These are phyloP conservation scores for Mycena vulgaris DNA, from an alignment of 768 basidiomycete genomes.

Conservation along the genomic window DNA sequence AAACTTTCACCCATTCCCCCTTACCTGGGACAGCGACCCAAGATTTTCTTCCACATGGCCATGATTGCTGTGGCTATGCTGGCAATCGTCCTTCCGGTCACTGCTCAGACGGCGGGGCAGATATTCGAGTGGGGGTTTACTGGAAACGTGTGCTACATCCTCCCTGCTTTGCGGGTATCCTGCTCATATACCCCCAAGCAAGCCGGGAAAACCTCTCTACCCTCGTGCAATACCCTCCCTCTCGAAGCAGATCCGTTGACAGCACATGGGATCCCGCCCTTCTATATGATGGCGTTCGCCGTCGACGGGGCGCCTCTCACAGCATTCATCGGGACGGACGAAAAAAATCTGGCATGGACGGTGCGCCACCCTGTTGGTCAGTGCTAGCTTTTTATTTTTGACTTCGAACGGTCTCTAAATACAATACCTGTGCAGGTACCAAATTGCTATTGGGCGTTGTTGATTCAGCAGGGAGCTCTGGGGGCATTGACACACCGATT, in stretches of 20 bases:
- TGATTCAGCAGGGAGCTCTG: slow-evolving; percentile 60
- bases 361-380: slow-evolving; percentile 57
- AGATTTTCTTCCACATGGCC: too few relatives aligned
- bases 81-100: too few relatives aligned
- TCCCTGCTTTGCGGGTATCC: background rate
- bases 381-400: too few relatives aligned
- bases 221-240: slow-evolving; percentile 9
- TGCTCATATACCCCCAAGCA: too few relatives aligned
- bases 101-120: too few relatives aligned
- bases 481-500: slow-evolving; percentile 54
- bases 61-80: too few relatives aligned
- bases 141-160: too few relatives aligned
- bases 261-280: slow-evolving; percentile 49
- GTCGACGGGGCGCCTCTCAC: slow-evolving; percentile 53
- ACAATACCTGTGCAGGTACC: slow-evolving; percentile 51
- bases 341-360: slow-evolving; percentile 57
- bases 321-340: slow-evolving; percentile 55
- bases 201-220: slow-evolving; percentile 13
- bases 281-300: slow-evolving; percentile 62
- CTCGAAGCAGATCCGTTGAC: background rate
- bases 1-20: too few relatives aligned
- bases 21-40: too few relatives aligned
- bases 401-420: background rate
- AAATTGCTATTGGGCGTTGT: slow-evolving; percentile 60
- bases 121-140: too few relatives aligned